Evolutionary conservation across 208 protist species (phyloP).

Genomic region (Trypanosoma cruzi): DNA sequence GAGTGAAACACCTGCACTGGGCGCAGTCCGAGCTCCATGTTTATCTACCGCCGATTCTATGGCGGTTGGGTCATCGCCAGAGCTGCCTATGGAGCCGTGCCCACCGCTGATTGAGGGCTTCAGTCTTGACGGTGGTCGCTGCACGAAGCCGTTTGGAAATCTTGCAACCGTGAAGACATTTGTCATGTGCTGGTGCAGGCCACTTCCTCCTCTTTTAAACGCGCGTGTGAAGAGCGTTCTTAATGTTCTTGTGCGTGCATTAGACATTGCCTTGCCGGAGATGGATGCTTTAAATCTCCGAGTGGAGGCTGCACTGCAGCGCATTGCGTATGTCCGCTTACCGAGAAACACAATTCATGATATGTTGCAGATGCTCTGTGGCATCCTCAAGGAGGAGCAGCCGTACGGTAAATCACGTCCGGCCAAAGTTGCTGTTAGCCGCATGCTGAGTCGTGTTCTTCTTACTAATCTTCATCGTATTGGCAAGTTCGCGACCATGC

Average conservation of each 20-base stretch:
- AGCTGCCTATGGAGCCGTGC: background rate
- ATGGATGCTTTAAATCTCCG: constrained; percentile 39
- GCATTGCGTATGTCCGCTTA: constrained; percentile 30
- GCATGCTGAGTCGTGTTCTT: constrained; percentile 44
- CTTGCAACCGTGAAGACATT: constrained; percentile 21
- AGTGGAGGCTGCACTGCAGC: constrained; percentile 32
- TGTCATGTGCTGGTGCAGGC: constrained; percentile 16
- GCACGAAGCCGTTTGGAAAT: background rate
- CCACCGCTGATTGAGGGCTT: constrained; percentile 5
- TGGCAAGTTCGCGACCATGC: constrained; percentile 68
- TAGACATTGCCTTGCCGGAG: constrained; percentile 61
- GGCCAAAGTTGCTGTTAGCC: constrained; percentile 45
- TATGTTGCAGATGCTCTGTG: constrained; percentile 52
- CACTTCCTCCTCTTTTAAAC: constrained; percentile 12
- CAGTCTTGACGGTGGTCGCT: background rate
- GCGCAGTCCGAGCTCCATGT: constrained; percentile 1
- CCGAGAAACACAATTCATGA: constrained; percentile 52
- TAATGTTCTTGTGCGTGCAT: constrained; percentile 17
- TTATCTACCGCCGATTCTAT: background rate
- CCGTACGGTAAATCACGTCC: constrained; percentile 42
- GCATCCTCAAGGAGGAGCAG: constrained; percentile 31
- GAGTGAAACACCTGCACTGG: constrained; percentile 19
- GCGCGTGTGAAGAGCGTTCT: constrained; percentile 2
- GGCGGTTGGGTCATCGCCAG: background rate
- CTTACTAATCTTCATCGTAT: constrained; percentile 82